Base-by-base conservation (phyloP, 2,329 filamentous ascomycete genomes). In the Pseudogymnoascus sp. region DNA sequence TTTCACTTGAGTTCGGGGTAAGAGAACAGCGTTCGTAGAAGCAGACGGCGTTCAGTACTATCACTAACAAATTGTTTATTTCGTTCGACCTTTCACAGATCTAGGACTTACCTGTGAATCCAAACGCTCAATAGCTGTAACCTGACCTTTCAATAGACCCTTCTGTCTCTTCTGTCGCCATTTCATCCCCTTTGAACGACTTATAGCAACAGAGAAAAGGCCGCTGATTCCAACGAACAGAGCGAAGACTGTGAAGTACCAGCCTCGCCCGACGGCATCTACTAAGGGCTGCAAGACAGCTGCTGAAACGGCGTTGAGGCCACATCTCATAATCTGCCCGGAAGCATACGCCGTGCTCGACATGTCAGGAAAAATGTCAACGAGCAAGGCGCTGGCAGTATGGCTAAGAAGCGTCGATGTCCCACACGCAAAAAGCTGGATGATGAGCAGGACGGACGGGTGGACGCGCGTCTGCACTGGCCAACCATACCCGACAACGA, bases 221-320 rank as follows among this genome's bases (percentile, higher is more conserved):
- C 28, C 45, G 23, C 16, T 36, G 1, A 2, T 61, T 58, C 52
- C 60, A 28, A 58, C 60, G 36, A 33, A 28, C 33, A 64, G 36
- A 12, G n/a, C 68, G 3, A 69, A 42, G 28, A 66, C 12, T 8
- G 77, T 79, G 63, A 79, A 79, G 2, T 73, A 75, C 77, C 78
- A 79, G 0, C 77, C 77, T 5, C 73, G 70, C 4, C 75, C 77
- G 67, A 78, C 76, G 1, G 55, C 61, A 38, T 65, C 38, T 4
- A 69, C 49, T 2, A 69, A 41, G 12, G 67, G 68, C n/a, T 70
- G 63, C 23, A 71, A 49, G 14, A 67, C 60, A 9, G 67, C 66
- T 3, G 69, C 64, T 2, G 35, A 49, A 16, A 60, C 62, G n/a
- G 66, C 68, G 3, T 65, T 59, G 8, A 69, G 8, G 2, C 61